Evolutionary conservation across 352 stramenopile genomes (phyloP), one percentile per base, ranked within the genome.

Genomic region (Phytophthora boehmeriae): DNA sequence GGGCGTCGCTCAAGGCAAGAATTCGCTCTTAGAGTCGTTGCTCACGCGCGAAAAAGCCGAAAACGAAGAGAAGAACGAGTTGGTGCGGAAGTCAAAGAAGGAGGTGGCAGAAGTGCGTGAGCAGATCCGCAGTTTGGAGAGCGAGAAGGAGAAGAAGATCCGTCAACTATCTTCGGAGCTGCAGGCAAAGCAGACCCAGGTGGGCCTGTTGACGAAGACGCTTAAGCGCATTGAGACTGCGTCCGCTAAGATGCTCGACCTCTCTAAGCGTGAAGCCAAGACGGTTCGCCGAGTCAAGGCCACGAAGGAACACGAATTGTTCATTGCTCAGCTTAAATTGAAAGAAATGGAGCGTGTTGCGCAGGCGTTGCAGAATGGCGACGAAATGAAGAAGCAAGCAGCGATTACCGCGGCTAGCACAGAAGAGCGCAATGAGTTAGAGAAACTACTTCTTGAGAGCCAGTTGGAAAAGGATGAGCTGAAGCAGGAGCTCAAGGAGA

Each of bases 301-400:
- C 19, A 78, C 73, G 1, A 92, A 89, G 54, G 76, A 90, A 19
- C 80, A 89, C 17, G 78, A 89, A 25, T 55, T 92, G 19, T 73
- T 76, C 17, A 53, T 89, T 44, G 69, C 80, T 1, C 83, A 86
- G 44, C 55, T 90, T 27, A 83, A 79, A 56, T 44, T 93, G 25
- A 77, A 78, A 23, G 77, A 90, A 53, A 75, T 89, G 63, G 80
- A 93, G 27, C 72, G 74, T 10, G 73, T 78, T 10, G 65, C 60
- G 8, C 56, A 67, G 23, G 58, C 60, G 16, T 58, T 68, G 2
- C 59, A 71, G 42, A 63, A 68, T 39, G 69, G 73, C 19, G 70
- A 80, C 39, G 63, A 74, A 25, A 66, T 66, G 49, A 68, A 73
- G 39, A 48, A 74, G 32, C 60, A 76, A 36, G 68, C 62, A 32